Conservation (phyloP, 2,329 filamentous ascomycete genomes). For the Tetracladium maxilliforme region DNA sequence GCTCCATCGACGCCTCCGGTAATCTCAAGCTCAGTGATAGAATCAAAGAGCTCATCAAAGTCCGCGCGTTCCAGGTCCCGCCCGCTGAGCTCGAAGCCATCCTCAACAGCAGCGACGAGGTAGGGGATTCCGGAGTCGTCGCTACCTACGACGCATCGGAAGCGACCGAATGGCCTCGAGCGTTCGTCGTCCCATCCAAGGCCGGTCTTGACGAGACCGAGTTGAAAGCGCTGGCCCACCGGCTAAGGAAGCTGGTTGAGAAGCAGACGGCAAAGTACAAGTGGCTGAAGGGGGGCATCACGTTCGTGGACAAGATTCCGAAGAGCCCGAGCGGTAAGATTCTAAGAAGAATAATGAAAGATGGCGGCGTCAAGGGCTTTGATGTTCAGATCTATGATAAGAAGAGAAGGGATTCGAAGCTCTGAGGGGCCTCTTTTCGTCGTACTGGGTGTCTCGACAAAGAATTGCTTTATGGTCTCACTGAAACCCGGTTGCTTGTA, state of each 20-base stretch:
- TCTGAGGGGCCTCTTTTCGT: no score
- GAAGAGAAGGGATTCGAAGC: no score
- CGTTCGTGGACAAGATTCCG: conserved; percentile 31
- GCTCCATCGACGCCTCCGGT: conserved; percentile 69
- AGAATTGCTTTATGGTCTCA: no score
- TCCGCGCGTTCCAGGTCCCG: conserved; percentile 29
- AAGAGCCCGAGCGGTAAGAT: conserved; percentile 34
- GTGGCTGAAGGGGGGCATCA: conserved; percentile 25
- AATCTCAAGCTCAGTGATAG: conserved; percentile 83
- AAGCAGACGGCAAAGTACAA: conserved; percentile 36
- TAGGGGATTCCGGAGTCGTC: conserved; percentile 28
- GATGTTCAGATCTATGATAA: no score
- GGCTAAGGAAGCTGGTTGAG: no score
- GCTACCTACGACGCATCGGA: conserved; percentile 22
- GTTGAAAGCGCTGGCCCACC: conserved; percentile 21
- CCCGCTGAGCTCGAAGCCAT: conserved; percentile 30
- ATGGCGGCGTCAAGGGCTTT: no score
- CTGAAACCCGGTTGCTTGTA: no score
- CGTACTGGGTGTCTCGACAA: no score
- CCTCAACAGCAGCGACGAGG: conserved; percentile 24
- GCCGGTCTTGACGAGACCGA: conserved; percentile 18
- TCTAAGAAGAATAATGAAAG: conserved; percentile 11
- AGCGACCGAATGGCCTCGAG: conserved; percentile 20
- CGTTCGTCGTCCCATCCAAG: conserved; percentile 24
- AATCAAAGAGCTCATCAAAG: conserved; percentile 75